phyloP scores from a whole-genome alignment of 106 monocot species.

The Allium sativum region DNA sequence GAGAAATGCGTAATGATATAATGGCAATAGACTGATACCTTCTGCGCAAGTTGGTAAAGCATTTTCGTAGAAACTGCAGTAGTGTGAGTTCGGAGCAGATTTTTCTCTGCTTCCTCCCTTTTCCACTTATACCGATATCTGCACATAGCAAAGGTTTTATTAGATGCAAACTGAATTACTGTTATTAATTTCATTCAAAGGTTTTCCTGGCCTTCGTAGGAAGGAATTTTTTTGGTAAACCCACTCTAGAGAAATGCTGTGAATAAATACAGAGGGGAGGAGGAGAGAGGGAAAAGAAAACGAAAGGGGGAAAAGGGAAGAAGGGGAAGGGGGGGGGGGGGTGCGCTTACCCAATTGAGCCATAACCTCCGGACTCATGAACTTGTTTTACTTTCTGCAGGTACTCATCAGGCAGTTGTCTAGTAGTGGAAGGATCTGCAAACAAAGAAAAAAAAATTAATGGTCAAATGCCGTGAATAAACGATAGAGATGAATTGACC shows the following conservation, averaged over 20 bases:
- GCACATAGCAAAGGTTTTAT: not conserved
- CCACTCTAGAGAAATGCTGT: too few relatives aligned
- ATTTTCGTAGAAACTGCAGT: conserved; percentile 98
- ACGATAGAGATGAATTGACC: not conserved
- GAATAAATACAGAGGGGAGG: too few relatives aligned
- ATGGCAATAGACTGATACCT: conserved; percentile 18
- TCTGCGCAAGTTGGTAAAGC: conserved; percentile 78
- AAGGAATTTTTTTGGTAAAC: too few relatives aligned
- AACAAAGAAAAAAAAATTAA: not conserved
- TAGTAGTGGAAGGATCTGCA: conserved; percentile 78
- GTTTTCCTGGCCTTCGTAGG: too few relatives aligned
- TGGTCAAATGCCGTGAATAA: too few relatives aligned
- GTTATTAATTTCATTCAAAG: too few relatives aligned
- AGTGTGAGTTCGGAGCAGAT: conserved; percentile 91
- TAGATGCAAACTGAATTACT: too few relatives aligned
- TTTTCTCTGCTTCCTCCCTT: conserved; percentile 90
- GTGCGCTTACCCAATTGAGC: conserved; percentile 68
- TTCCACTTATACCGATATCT: conserved; percentile 97
- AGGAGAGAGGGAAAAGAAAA: too few relatives aligned
- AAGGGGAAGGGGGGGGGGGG: too few relatives aligned
- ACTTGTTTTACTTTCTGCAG: conserved; percentile 64
- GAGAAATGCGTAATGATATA: not conserved
- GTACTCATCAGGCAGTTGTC: conserved; percentile 76
- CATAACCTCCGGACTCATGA: conserved; percentile 88
- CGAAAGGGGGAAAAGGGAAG: too few relatives aligned